phyloP scores from a whole-genome alignment of 2,329 filamentous ascomycete species.

The Pestalotiopsis sp. region DNA sequence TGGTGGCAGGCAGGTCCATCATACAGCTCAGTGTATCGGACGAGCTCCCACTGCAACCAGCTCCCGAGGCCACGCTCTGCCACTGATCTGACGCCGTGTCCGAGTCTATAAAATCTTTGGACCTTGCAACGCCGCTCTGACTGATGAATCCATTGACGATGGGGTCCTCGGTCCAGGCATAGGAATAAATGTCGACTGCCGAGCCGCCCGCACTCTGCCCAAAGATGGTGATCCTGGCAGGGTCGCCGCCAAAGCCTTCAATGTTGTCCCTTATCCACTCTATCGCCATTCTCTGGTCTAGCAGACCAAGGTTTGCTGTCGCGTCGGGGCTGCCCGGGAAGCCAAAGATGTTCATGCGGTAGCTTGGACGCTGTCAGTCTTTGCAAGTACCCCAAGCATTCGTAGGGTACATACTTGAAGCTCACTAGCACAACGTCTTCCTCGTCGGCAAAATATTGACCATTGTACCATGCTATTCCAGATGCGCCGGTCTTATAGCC shows the following conservation, averaged over 20 bases:
- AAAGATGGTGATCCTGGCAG: constrained; percentile 27
- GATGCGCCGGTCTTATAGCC: not conserved
- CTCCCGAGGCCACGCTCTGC: not conserved
- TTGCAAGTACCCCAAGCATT: not conserved
- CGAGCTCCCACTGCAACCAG: not conserved
- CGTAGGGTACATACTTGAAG: not conserved
- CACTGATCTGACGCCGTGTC: constrained; percentile 2
- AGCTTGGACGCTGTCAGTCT: not conserved
- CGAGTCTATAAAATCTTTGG: not conserved
- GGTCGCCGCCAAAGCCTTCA: constrained; percentile 34
- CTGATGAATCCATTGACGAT: constrained; percentile 8
- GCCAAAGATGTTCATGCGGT: constrained; percentile 14
- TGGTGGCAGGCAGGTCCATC: not conserved
- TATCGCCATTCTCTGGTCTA: constrained; percentile 56
- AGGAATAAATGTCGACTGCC: constrained; percentile 8
- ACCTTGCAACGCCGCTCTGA: not conserved
- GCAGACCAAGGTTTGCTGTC: constrained; percentile 43
- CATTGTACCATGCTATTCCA: constrained; percentile 6
- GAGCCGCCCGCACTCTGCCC: constrained; percentile 5
- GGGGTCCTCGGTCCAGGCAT: constrained; percentile 6
- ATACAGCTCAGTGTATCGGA: constrained; percentile 1
- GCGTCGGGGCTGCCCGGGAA: constrained; percentile 24
- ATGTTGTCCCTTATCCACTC: constrained; percentile 55
- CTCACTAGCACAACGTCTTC: constrained; percentile 8
- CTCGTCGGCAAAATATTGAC: constrained; percentile 9